Evolutionary conservation across 306 rosid genomes (phyloP), one percentile per base, ranked within the genome.

Genomic region (Sphenostylis stenocarpa): DNA sequence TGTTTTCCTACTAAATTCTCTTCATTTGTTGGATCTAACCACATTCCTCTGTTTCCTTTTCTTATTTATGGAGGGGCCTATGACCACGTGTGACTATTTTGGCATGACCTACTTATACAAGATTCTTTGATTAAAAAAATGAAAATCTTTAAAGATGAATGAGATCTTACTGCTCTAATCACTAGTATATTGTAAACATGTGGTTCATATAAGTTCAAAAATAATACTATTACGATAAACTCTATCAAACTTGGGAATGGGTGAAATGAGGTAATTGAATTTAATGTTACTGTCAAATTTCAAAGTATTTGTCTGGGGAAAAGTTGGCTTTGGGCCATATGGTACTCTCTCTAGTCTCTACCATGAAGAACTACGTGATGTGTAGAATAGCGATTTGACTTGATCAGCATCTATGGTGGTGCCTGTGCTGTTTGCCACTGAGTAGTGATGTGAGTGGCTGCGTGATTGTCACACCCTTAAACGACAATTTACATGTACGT

Each of bases 1-100:
- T 75, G 80, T 65, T 83, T 66, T 66, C 78, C 64, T 6, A 20
- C 49, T 43, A 75, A 68, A 68, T 67, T 80, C 74, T 48, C 68
- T 31, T 39, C 17, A 10, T 15, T 53, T 72, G 79, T 72, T 72
- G 15, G 13, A 65, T 65, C 75, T 65, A 73, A 65, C 44, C 49
- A 73, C 63, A 73, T 74, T 65, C 84, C 23, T n/a, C 45, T 44
- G 53, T 31, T 44, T 23, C 21, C 69, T 39, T 52, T 33, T 36
- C 23, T 41, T 48, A 41, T 67, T 77, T 31, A 33, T 57, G 61
- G 68, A 44, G 47, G 49, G 70, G 19, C 44, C 44, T 9, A 47
- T 5, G 29, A 48, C 20, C 67, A 76, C 49, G 67, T 81, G 49
- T 61, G 19, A 20, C 66, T 29, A 41, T 60, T 57, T 58, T 70